Conservation (phyloP, 148 eudicot species). For the Rhododendron kiyosumense region DNA sequence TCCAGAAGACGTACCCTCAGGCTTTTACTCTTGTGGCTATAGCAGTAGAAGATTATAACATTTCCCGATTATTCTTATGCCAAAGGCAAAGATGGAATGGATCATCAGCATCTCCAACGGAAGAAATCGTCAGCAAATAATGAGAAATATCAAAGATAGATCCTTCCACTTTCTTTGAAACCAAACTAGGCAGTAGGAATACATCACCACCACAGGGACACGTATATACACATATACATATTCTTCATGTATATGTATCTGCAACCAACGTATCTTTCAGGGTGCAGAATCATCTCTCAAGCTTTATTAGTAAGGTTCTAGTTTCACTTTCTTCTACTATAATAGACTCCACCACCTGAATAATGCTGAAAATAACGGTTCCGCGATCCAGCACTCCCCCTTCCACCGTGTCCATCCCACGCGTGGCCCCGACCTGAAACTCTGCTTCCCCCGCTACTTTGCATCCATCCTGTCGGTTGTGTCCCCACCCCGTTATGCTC, state of each 20-base stretch:
- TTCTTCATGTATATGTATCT: background rate
- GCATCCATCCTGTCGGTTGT: slow-evolving; percentile 51
- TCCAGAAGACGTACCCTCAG: background rate
- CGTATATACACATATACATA: background rate
- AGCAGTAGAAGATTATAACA: background rate
- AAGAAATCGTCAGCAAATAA: background rate
- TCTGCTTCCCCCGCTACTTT: slow-evolving; percentile 52
- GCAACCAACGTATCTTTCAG: background rate
- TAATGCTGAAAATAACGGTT: slow-evolving; percentile 54
- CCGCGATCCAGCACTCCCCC: slow-evolving; percentile 51
- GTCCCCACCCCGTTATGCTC: slow-evolving; percentile 58
- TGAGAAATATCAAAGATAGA: background rate
- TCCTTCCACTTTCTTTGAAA: background rate
- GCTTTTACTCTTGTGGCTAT: background rate
- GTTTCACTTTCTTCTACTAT: slow-evolving; percentile 62
- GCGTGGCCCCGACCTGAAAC: slow-evolving; percentile 45
- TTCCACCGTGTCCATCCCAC: slow-evolving; percentile 77
- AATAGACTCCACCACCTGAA: slow-evolving; percentile 65
- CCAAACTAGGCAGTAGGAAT: background rate
- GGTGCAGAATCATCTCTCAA: background rate
- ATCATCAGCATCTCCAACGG: background rate
- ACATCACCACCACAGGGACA: background rate
- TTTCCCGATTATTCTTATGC: background rate
- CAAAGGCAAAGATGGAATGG: background rate
- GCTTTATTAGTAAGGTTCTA: background rate